Base-by-base conservation (phyloP, 768 basidiomycete species). In the Nidularia pulvinata region DNA sequence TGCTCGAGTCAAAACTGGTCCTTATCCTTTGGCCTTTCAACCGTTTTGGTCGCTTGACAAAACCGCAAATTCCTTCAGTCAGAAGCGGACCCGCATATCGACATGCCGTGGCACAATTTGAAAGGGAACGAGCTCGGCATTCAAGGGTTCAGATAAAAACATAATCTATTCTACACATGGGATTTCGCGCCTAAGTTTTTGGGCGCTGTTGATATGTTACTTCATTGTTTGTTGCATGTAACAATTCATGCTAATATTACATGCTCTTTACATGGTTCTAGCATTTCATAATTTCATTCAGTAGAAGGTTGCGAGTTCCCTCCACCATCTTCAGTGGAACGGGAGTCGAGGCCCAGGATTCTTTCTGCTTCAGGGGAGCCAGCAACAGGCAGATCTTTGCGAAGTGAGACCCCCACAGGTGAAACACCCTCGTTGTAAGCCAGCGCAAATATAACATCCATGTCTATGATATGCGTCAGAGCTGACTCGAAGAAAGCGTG, bases 1-100 rank as follows among this genome's bases (percentile, higher is more conserved):
- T 84, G 50, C 68, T 84, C 36, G 75, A 83, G 48, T 78, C 83
- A 2, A 81, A 73, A 61, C 66, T 85, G 34, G 59, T 74, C 50
- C 67, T 73, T 53, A 68, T 85, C 33, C 37, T 83, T 30, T 85
- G 83, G 81, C 84, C 84, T 6, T 66, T 71, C 6, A 57, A 73
- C 36, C 77, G 84, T 3, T 68, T 75, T 52, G 83, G 84, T 1
- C 61, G 53, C 30, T 52, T 69, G 44, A 33, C 55, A 45, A 55
- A 52, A 49, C 59, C 46, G 19, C 22, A 44, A 25, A 45, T 50
- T 48, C 55, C 57, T n/a, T 33, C 36, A 39, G 50, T 46, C 52
- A 52, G 56, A 43, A 57, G 56, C 37, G 60, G 59, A 19, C 59
- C 65, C 52, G 57, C 61, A 6, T 67, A 66, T 55, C 60, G 67